Percentiles rank a stretch among this genome's conserved stretches.
Evolutionary conservation across 179 eudicot species (phyloP).

Genomic region (Spergularia azorica): DNA sequence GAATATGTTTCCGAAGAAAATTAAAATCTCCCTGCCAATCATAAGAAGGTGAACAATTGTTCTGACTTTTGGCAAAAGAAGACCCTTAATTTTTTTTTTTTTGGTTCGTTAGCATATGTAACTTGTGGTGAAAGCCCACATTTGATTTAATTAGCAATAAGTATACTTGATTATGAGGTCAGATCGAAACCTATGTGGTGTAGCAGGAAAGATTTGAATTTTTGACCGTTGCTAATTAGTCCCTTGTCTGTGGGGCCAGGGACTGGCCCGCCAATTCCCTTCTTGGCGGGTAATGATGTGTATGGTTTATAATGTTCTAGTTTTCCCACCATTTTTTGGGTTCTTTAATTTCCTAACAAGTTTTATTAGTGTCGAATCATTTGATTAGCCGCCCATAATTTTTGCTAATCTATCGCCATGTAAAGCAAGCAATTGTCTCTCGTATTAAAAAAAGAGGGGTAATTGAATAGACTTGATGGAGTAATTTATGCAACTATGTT

Average conservation of each 20-base stretch:
- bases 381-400: slow-evolving; percentile 34
- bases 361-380: slow-evolving; percentile 23
- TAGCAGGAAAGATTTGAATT: slow-evolving; percentile 22
- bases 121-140: slow-evolving; percentile 13
- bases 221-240: slow-evolving; percentile 34
- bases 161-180: slow-evolving; percentile 3
- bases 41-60: slow-evolving; percentile 18
- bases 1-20: no score
- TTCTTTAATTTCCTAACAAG: not conserved
- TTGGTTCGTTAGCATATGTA: slow-evolving; percentile 20
- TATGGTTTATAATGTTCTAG: not conserved
- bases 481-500: not conserved
- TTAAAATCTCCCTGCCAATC: not conserved
- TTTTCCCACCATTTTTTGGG: not conserved
- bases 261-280: not conserved
- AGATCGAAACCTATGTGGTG: not conserved
- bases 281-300: not conserved
- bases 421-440: slow-evolving; percentile 26
- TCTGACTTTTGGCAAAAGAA: slow-evolving; percentile 15
- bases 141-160: not conserved
- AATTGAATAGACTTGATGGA: not conserved
- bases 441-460: not conserved
- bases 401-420: slow-evolving; percentile 29
- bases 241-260: slow-evolving; percentile 16
- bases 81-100: not conserved